A percentile compares a stretch with the other conserved stretches of the same genome.
phyloP scores from a whole-genome alignment of 805 yeast genomes.

The Saccharomycopsis fibuligera region DNA sequence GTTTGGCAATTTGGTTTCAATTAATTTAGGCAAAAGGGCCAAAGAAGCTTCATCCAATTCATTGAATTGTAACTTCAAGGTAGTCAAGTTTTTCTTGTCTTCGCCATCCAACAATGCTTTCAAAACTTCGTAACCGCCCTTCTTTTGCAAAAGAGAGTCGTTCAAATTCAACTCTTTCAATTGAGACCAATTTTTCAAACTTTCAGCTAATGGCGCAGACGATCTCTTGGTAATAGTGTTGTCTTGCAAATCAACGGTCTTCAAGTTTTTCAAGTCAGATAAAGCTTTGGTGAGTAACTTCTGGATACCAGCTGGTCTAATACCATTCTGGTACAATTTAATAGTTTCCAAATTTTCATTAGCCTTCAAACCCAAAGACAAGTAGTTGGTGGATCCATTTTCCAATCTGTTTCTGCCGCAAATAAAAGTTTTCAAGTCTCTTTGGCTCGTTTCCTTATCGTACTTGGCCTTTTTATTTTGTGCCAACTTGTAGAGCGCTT shows the following conservation, averaged over 20 bases:
- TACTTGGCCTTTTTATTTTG: conserved; percentile 41
- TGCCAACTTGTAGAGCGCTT: conserved; percentile 69
- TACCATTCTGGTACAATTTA: conserved; percentile 91
- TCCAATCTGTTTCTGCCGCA: conserved; percentile 98
- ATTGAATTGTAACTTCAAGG: conserved; percentile 77
- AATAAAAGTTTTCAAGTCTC: conserved; percentile 71
- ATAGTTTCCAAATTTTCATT: conserved; percentile 69
- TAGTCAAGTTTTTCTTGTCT: conserved; percentile 39
- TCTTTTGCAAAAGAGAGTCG: conserved; percentile 78
- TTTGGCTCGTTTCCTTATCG: conserved; percentile 29
- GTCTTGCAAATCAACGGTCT: conserved; percentile 83
- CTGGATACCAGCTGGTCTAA: conserved; percentile 87
- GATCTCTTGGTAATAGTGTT: conserved; percentile 81
- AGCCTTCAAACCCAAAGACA: conserved; percentile 78
- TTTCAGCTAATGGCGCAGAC: conserved; percentile 55
- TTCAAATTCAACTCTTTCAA: conserved; percentile 77
- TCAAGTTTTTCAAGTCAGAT: conserved; percentile 49
- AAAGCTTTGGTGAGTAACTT: conserved; percentile 71
- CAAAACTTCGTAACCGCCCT: conserved; percentile 59
- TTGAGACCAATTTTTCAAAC: conserved; percentile 54
- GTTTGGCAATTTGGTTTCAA: conserved; percentile 49
- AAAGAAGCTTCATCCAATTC: conserved; percentile 71
- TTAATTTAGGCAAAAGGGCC: conserved; percentile 47
- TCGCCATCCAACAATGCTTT: conserved; percentile 41
- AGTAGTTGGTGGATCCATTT: conserved; percentile 82